phyloP scores from a whole-genome alignment of 768 basidiomycete genomes.

The Pholiota molesta region DNA sequence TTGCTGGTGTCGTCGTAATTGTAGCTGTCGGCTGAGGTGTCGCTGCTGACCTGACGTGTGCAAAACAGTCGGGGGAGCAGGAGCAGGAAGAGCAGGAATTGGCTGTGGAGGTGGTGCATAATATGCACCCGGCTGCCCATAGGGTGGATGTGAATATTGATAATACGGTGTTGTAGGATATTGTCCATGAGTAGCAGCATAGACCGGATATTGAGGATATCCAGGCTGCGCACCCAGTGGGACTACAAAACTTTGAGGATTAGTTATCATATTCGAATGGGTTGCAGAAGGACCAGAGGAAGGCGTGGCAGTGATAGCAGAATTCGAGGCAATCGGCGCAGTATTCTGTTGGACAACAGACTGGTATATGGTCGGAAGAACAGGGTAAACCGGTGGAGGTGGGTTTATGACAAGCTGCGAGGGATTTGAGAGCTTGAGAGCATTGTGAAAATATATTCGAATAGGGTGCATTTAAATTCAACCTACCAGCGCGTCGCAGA shows the following conservation, averaged over 20 bases:
- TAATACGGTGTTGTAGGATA: slow-evolving; percentile 72
- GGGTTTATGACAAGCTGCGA: slow-evolving; percentile 68
- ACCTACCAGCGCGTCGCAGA: slow-evolving; percentile 76
- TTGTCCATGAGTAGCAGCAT: slow-evolving; percentile 36
- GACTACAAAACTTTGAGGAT: slow-evolving; percentile 74
- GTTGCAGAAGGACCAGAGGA: slow-evolving; percentile 28
- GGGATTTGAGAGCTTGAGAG: slow-evolving; percentile 71
- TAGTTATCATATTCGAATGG: slow-evolving; percentile 57
- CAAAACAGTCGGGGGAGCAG: slow-evolving; percentile 21
- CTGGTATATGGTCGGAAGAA: slow-evolving; percentile 45
- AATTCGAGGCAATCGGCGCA: slow-evolving; percentile 31
- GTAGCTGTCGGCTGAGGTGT: slow-evolving; percentile 27
- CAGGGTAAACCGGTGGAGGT: slow-evolving; percentile 59
- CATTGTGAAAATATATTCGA: slow-evolving; percentile 12
- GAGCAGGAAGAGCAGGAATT: slow-evolving; percentile 19
- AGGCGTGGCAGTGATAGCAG: slow-evolving; percentile 30
- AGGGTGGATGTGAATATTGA: slow-evolving; percentile 36
- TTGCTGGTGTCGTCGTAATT: slow-evolving; percentile 33
- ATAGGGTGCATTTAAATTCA: neutral
- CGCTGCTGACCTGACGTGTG: slow-evolving; percentile 24
- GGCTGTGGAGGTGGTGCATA: slow-evolving; percentile 19
- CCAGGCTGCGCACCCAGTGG: slow-evolving; percentile 56
- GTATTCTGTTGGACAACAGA: slow-evolving; percentile 26
- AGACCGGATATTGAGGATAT: slow-evolving; percentile 51
- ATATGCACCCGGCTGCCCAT: slow-evolving; percentile 18